Base-by-base conservation (phyloP, 2,329 filamentous ascomycete genomes). In the Microcera coccophila region DNA sequence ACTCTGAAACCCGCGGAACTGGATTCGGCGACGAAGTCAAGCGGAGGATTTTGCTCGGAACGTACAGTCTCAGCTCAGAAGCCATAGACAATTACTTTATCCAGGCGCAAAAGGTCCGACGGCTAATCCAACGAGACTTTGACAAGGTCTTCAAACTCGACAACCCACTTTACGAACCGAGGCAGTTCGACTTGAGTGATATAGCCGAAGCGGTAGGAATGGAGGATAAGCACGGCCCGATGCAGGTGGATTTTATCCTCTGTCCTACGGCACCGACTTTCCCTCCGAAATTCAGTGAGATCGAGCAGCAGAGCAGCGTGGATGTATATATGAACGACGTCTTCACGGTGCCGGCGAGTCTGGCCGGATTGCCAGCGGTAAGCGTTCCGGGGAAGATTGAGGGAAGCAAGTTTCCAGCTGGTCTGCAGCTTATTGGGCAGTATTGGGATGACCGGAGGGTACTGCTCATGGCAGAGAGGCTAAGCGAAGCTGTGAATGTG, bases 71-170 rank as follows among this genome's bases (percentile, higher is more conserved):
- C 39, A 95, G 88, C 65, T 90, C 91, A 1, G 81, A 86, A 48
- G 90, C 90, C 9, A 93, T 94, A 60, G 86, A 95, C 64, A 98
- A 97, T 63, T 96, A 97, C 66, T 98, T 98, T 60, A 79, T 95
- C 49, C 86, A 95, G 62, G 93, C 93, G 35, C 93, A 98, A 67
- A 85, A 84, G 52, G 81, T 96, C 29, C 84, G 93, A 1, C 78
- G 88, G 41, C 72, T 95, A 15, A 87, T 98, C 2, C 85, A 93
- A 61, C 71, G 73, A 24, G 93, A 98, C 60, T 98, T 98, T 62
- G 82, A 97, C 65, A 69, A 75, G 2, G 82, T 87, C 1, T 96
- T 98, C 61, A 65, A 68, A 14, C 66, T 81, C 33, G 68, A 69
- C 3, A 90, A 95, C 59, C 85, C 85, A 3, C 73, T 97, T 4